These are phyloP conservation scores for Simplicillium aogashimaense DNA, from an alignment of 2,329 filamentous ascomycete genomes.

Conservation along the genomic window DNA sequence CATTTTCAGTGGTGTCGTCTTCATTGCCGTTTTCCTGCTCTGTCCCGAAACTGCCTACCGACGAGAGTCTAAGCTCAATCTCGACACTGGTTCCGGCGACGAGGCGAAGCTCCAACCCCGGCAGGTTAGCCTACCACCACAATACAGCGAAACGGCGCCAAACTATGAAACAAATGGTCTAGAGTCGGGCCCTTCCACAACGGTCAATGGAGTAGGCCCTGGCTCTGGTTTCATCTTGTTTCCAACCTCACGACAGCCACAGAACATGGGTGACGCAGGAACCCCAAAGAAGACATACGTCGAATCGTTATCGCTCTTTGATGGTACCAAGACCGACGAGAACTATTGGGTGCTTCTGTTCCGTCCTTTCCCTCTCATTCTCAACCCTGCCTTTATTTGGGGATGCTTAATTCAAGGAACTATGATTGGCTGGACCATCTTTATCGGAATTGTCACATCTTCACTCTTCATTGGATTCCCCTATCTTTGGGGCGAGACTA, in stretches of 20 bases:
- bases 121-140: conserved; percentile 1
- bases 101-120: conserved; percentile 5
- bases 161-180: conserved; percentile 2
- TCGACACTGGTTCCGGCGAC: conserved; percentile 45
- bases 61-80: conserved; percentile 58
- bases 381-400: conserved; percentile 82
- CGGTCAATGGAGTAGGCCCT: background rate
- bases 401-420: conserved; percentile 70
- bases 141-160: background rate
- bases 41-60: conserved; percentile 78
- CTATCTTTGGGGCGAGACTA: conserved; percentile 69
- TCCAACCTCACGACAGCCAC: conserved; percentile 17
- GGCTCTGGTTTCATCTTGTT: conserved; percentile 18
- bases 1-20: conserved; percentile 64
- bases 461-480: conserved; percentile 73
- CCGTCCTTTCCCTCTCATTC: conserved; percentile 74
- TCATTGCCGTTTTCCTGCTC: conserved; percentile 66
- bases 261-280: conserved; percentile 21
- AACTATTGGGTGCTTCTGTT: conserved; percentile 53
- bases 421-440: conserved; percentile 91
- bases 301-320: conserved; percentile 59
- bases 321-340: conserved; percentile 73
- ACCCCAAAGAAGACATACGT: conserved; percentile 46
- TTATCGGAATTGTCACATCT: conserved; percentile 77
- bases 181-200: background rate